Conservation (phyloP, 345 rosid genomes). For the Bruguiera parviflora region DNA sequence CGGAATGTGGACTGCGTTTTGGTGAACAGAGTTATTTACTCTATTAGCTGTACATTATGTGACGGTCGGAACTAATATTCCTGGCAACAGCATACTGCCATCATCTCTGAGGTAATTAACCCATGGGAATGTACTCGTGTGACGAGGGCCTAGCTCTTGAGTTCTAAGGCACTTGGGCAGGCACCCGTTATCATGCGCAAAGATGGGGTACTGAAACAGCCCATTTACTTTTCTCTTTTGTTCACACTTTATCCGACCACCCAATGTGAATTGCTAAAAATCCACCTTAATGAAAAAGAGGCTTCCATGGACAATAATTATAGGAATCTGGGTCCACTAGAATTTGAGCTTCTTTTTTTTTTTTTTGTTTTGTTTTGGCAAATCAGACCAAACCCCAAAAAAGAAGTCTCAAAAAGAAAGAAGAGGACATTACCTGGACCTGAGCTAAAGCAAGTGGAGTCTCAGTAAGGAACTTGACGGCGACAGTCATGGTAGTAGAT, state of each 20-base stretch:
- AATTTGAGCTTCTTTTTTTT: neutral
- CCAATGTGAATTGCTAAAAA: conserved; percentile 32
- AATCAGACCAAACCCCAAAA: too few species aligned
- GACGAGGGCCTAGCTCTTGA: too few species aligned
- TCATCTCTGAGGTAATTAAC: neutral
- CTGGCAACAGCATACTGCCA: too few species aligned
- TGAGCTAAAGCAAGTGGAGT: conserved; percentile 84
- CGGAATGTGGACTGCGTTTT: too few species aligned
- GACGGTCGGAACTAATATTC: too few species aligned
- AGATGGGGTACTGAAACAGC: neutral
- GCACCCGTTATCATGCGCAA: neutral
- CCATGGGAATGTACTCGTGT: neutral
- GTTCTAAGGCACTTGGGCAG: neutral
- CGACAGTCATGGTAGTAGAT: conserved; percentile 92
- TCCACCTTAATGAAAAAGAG: conserved; percentile 26
- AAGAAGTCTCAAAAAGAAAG: neutral
- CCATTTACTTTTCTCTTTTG: conserved; percentile 16
- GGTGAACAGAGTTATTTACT: too few species aligned
- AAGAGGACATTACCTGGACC: conserved; percentile 52
- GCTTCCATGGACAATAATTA: conserved; percentile 22
- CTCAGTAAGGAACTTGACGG: conserved; percentile 90
- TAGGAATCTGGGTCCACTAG: conserved; percentile 15
- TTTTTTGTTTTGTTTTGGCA: accelerated
- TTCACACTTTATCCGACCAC: conserved; percentile 26
- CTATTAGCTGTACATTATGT: too few species aligned